These are phyloP conservation scores for Mucor lusitanicus DNA, from an alignment of 371 early-diverging fungal genomes.

Conservation along the genomic window DNA sequence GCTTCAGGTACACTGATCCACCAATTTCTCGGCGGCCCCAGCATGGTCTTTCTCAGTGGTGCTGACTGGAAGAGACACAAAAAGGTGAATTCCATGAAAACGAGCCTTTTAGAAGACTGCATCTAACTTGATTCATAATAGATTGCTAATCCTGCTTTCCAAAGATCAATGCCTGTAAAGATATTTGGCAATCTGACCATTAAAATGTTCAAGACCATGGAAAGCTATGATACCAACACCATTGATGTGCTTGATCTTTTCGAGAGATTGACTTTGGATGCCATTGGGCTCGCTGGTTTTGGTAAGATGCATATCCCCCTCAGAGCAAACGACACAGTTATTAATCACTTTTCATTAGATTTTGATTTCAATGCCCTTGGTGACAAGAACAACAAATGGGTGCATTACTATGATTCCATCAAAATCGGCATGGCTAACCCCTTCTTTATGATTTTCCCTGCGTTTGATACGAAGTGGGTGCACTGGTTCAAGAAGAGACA, in stretches of 20 bases:
- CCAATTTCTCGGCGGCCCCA: slow-evolving; percentile 24
- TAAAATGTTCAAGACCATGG: slow-evolving; percentile 26
- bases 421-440: slow-evolving; percentile 27
- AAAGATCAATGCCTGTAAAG: slow-evolving; percentile 36
- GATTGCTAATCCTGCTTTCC: slow-evolving; percentile 45
- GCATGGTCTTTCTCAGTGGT: slow-evolving; percentile 30
- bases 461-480: slow-evolving; percentile 36
- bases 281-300: slow-evolving; percentile 43
- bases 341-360: background rate
- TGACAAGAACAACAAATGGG: slow-evolving; percentile 30
- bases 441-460: slow-evolving; percentile 48
- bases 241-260: slow-evolving; percentile 27
- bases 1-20: slow-evolving; percentile 18
- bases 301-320: slow-evolving; percentile 12
- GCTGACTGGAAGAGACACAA: slow-evolving; percentile 33
- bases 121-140: slow-evolving; percentile 1
- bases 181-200: slow-evolving; percentile 29
- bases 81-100: slow-evolving; percentile 12
- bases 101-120: background rate
- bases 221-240: slow-evolving; percentile 6
- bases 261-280: slow-evolving; percentile 36
- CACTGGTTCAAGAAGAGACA: slow-evolving; percentile 17
- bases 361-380: slow-evolving; percentile 37
- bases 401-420: slow-evolving; percentile 27
- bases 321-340: background rate